These are phyloP conservation scores for Ophiocordyceps camponoti-leonardi DNA, from an alignment of 2,329 filamentous ascomycete species.

Conservation along the genomic window DNA sequence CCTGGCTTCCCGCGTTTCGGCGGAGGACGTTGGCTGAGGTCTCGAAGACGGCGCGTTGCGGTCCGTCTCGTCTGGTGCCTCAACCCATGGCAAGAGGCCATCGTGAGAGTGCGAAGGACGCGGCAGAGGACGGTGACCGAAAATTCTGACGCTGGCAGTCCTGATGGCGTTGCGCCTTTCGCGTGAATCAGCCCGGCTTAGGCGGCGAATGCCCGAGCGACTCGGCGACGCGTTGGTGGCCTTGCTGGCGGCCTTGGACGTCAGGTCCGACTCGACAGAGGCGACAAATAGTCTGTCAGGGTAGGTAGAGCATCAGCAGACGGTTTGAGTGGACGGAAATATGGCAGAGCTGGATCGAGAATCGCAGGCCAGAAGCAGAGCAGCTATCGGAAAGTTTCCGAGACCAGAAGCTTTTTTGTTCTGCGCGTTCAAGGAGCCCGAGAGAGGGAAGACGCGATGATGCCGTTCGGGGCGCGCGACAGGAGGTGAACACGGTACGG, in stretches of 20 bases:
- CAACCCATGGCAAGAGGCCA: slow-evolving; percentile 7
- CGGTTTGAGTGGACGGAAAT: not conserved
- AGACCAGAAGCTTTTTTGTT: too few relatives aligned
- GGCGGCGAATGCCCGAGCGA: slow-evolving; percentile 24
- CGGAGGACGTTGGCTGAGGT: slow-evolving; percentile 1
- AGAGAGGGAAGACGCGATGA: not conserved
- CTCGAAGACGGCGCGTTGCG: not conserved
- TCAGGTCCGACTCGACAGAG: slow-evolving; percentile 25
- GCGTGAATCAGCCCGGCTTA: slow-evolving; percentile 13
- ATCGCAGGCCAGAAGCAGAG: too few relatives aligned
- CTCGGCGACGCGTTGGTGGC: slow-evolving; percentile 11
- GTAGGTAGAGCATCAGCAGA: slow-evolving; percentile 5
- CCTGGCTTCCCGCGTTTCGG: slow-evolving; percentile 2
- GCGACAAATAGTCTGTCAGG: slow-evolving; percentile 25
- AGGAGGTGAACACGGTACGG: not conserved
- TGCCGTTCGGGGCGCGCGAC: not conserved
- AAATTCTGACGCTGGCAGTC: slow-evolving; percentile 11
- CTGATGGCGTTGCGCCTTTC: slow-evolving; percentile 11
- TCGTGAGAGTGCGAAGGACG: slow-evolving; percentile 5
- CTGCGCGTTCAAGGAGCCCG: too few relatives aligned
- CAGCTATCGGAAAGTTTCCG: too few relatives aligned
- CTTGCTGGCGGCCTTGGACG: slow-evolving; percentile 17
- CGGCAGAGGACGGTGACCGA: slow-evolving; percentile 11
- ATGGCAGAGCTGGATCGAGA: not conserved
- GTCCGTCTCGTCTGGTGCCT: slow-evolving; percentile 2